phyloP scores from a whole-genome alignment of 148 eudicot genomes.

The Beta vulgaris region DNA sequence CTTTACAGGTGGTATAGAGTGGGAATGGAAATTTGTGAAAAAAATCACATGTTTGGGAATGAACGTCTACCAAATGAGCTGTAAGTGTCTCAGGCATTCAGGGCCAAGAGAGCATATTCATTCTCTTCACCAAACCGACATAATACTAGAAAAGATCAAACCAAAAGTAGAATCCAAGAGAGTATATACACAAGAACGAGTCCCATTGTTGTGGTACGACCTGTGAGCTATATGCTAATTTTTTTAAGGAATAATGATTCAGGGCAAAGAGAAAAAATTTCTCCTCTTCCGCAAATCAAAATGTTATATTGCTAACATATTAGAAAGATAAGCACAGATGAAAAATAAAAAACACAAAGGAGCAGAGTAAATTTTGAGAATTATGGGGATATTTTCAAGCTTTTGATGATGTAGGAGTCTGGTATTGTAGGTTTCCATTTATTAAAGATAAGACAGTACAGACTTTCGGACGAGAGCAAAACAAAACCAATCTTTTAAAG shows the following conservation, averaged over 20 bases:
- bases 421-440: not conserved
- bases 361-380: not conserved
- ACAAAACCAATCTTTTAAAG: not conserved
- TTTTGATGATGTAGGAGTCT: not conserved
- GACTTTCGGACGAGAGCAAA: not conserved
- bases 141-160: too few relatives aligned
- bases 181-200: not conserved
- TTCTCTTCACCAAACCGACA: too few relatives aligned
- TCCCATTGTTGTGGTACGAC: not conserved
- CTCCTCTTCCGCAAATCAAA: not conserved
- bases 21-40: too few relatives aligned
- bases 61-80: too few relatives aligned
- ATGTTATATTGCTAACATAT: not conserved
- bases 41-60: too few relatives aligned
- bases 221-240: slow-evolving; percentile 1
- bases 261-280: not conserved
- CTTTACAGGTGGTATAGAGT: too few relatives aligned
- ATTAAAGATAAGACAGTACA: not conserved
- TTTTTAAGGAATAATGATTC: not conserved
- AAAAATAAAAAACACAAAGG: not conserved
- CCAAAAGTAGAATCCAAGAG: too few relatives aligned
- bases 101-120: too few relatives aligned
- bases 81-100: too few relatives aligned
- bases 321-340: not conserved
- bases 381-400: not conserved